Percentiles rank a stretch among this genome's conserved stretches.
Evolutionary conservation across 2,329 filamentous ascomycete species (phyloP).

Genomic region (Aspergillus pseudotamarii): DNA sequence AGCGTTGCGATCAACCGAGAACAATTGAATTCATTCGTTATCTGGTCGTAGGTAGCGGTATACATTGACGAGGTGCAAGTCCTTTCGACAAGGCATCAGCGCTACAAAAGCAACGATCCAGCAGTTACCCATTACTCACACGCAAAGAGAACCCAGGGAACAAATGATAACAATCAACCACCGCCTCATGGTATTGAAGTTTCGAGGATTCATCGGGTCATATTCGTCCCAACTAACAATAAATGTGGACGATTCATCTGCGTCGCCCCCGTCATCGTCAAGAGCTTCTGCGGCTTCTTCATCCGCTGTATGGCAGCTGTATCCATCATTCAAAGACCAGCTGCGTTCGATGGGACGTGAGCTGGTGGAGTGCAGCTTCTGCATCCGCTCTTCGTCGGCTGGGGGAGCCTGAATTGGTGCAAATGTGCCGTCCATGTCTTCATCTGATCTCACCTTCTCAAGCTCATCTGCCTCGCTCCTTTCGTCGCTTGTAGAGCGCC

Average conservation of each 20-base stretch:
- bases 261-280: slow-evolving; percentile 21
- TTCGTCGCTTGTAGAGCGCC: slow-evolving; percentile 12
- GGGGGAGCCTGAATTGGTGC: slow-evolving; percentile 26
- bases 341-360: slow-evolving; percentile 35
- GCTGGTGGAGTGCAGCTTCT: slow-evolving; percentile 24
- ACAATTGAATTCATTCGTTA: slow-evolving; percentile 72
- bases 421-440: slow-evolving; percentile 18
- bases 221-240: slow-evolving; percentile 75
- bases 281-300: slow-evolving; percentile 25
- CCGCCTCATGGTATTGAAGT: slow-evolving; percentile 66
- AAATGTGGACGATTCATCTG: slow-evolving; percentile 45
- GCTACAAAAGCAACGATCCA: neutral
- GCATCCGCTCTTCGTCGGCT: slow-evolving; percentile 22
- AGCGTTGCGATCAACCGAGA: slow-evolving; percentile 74
- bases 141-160: slow-evolving; percentile 74
- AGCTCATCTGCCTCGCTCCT: slow-evolving; percentile 9
- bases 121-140: slow-evolving; percentile 62
- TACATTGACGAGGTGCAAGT: slow-evolving; percentile 89
- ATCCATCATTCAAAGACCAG: slow-evolving; percentile 42
- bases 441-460: slow-evolving; percentile 13
- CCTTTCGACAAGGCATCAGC: slow-evolving; percentile 45
- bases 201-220: slow-evolving; percentile 75
- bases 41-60: slow-evolving; percentile 76
- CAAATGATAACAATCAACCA: slow-evolving; percentile 80
- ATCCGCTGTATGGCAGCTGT: slow-evolving; percentile 28